These are phyloP conservation scores for Periconia macrospinosa DNA, from an alignment of 2,329 filamentous ascomycete species.

Conservation along the genomic window DNA sequence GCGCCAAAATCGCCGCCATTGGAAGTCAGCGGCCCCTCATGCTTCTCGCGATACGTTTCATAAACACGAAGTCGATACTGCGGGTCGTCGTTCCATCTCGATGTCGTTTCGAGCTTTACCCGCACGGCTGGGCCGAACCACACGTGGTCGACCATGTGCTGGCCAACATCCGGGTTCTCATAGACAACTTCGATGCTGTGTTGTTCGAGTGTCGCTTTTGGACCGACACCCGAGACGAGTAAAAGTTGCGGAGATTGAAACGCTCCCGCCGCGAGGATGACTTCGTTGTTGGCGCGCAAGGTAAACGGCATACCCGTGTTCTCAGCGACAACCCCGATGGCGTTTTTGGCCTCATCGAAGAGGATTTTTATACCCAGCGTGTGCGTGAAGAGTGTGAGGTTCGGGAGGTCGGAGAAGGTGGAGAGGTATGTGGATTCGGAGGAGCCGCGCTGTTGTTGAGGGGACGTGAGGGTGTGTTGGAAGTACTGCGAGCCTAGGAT, in stretches of 20 bases:
- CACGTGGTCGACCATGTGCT: no score
- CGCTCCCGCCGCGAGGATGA: constrained; percentile 44
- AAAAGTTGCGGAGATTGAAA: no score
- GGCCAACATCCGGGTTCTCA: background rate
- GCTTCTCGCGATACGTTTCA: no score
- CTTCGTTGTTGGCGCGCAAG: constrained; percentile 38
- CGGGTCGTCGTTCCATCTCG: no score
- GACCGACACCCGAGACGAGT: no score
- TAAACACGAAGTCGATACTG: no score
- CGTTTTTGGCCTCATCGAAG: background rate
- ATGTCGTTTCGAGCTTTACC: no score
- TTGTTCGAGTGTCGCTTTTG: no score
- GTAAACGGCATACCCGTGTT: constrained; percentile 11
- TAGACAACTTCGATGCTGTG: no score
- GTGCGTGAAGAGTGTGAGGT: constrained; percentile 30
- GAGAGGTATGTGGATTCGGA: background rate
- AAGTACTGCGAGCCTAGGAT: constrained; percentile 15
- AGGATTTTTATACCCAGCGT: background rate
- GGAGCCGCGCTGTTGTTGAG: background rate
- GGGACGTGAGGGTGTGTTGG: background rate
- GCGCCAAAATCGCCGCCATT: no score
- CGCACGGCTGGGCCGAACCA: no score
- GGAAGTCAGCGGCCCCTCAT: no score
- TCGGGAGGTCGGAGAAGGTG: constrained; percentile 20
- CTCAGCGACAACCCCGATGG: background rate